Conservation (phyloP, 345 rosid species). For the Cardamine occulta region DNA sequence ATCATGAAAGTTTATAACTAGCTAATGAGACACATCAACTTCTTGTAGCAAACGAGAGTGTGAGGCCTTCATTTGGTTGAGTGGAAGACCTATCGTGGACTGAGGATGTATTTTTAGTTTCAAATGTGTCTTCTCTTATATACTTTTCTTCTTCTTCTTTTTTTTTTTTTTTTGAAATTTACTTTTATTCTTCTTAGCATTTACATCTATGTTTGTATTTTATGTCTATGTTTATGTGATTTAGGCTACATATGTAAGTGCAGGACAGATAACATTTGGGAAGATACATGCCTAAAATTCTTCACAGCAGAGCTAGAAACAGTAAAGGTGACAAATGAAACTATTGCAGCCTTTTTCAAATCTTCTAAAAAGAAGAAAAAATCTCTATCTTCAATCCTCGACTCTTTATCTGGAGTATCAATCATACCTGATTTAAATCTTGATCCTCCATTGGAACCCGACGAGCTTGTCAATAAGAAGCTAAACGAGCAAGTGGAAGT, state of each 20-base stretch:
- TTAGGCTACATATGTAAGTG: conserved; percentile 6
- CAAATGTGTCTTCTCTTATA: neutral
- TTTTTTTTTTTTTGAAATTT: no score
- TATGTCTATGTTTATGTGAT: neutral
- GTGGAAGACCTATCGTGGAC: no score
- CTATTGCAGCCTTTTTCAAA: neutral
- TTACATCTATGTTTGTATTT: neutral
- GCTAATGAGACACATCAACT: no score
- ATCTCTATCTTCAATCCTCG: neutral
- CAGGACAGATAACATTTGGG: conserved; percentile 23
- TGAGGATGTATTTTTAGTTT: no score
- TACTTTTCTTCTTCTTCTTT: neutral
- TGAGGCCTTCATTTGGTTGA: no score
- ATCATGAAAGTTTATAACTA: no score
- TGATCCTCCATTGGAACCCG: conserved; percentile 35
- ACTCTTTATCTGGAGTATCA: neutral
- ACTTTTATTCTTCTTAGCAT: neutral
- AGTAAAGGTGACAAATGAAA: neutral
- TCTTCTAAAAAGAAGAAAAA: conserved; percentile 11
- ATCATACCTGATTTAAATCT: neutral
- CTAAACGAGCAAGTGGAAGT: neutral
- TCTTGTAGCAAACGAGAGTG: no score
- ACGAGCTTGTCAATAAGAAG: neutral
- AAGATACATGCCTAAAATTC: neutral
- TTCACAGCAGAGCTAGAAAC: neutral